Conservation (phyloP, 805 yeast species). For the Martiniozyma abietophila region DNA sequence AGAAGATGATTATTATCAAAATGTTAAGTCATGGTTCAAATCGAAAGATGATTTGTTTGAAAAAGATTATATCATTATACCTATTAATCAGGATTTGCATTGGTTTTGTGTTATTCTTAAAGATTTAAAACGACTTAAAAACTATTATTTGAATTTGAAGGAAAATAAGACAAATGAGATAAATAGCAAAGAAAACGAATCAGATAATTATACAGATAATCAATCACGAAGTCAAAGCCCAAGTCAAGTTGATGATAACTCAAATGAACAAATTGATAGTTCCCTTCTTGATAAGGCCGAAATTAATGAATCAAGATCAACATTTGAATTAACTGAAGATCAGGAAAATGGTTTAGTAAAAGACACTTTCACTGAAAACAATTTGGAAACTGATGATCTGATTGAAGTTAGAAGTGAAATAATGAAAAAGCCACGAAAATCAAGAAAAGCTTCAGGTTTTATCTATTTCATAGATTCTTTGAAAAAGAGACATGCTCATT, state of each 20-base stretch:
- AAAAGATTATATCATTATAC: conserved; percentile 58
- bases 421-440: conserved; percentile 1
- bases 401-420: too few species aligned
- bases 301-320: too few species aligned
- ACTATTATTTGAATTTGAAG: too few species aligned
- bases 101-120: conserved; percentile 81
- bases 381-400: not conserved
- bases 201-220: not conserved
- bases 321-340: not conserved
- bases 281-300: too few species aligned
- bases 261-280: not conserved
- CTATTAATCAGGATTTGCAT: conserved; percentile 73
- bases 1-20: conserved; percentile 38
- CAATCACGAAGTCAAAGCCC: not conserved
- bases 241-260: not conserved
- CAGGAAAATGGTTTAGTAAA: not conserved
- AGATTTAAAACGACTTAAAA: conserved; percentile 34
- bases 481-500: conserved; percentile 44
- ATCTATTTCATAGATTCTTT: conserved; percentile 72
- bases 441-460: conserved; percentile 24
- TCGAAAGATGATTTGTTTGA: conserved; percentile 49
- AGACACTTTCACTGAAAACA: not conserved
- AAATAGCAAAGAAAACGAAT: too few species aligned
- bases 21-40: conserved; percentile 71
- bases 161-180: too few species aligned